Conservation (phyloP, 139 green algal genomes). For the Raphidocelis subcapitata region DNA sequence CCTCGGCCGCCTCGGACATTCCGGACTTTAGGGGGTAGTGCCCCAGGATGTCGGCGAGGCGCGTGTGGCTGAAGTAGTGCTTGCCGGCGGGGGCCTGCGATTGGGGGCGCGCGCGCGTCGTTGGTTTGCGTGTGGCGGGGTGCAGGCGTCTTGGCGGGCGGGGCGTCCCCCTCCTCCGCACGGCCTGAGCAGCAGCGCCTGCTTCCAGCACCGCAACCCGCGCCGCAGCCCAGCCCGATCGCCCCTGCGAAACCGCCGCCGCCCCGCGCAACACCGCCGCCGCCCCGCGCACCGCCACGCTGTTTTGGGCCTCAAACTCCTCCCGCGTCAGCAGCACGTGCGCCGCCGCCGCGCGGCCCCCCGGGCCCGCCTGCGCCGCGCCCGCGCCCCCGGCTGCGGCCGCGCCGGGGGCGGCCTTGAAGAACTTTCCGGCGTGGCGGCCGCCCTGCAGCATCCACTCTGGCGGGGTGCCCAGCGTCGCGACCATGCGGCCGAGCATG, state of each 20-base stretch:
- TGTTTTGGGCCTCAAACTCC: constrained; percentile 68
- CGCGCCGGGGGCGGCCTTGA: constrained; percentile 42
- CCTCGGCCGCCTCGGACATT: constrained; percentile 49
- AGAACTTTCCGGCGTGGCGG: constrained; percentile 82
- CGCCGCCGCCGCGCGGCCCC: neutral
- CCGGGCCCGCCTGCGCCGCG: neutral
- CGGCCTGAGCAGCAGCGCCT: neutral
- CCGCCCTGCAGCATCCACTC: constrained; percentile 60
- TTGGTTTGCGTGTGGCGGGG: constrained; percentile 22
- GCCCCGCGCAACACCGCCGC: neutral
- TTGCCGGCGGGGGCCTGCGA: constrained; percentile 71
- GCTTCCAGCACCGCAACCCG: too few relatives aligned
- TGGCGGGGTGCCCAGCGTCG: constrained; percentile 80
- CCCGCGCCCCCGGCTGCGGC: constrained; percentile 6
- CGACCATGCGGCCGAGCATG: constrained; percentile 84
- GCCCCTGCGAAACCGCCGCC: neutral
- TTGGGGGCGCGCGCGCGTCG: neutral
- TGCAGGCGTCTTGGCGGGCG: constrained; percentile 14
- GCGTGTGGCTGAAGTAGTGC: constrained; percentile 84
- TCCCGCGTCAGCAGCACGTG: constrained; percentile 57
- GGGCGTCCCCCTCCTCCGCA: neutral
- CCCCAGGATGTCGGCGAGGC: constrained; percentile 82
- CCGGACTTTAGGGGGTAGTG: constrained; percentile 61
- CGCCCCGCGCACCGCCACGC: constrained; percentile 5
- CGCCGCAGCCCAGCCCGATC: too few relatives aligned